Conservation (phyloP, 495 filamentous ascomycete genomes). For the Chaetomidium leptoderma region DNA sequence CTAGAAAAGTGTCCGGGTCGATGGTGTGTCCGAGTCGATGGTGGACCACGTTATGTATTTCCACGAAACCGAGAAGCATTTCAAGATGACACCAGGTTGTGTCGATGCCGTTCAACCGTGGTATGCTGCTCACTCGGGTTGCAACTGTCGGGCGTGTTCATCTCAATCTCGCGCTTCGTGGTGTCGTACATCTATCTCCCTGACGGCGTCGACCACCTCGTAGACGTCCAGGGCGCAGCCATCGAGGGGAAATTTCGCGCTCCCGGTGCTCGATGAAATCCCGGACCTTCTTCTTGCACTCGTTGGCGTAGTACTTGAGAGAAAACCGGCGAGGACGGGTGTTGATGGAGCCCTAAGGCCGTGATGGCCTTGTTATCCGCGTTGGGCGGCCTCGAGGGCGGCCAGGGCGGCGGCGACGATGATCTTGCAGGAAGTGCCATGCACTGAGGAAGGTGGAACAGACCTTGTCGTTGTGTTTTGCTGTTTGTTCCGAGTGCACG, state of each 20-base stretch:
- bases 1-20: too few relatives aligned
- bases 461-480: slow-evolving; percentile 9
- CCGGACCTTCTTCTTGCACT: slow-evolving; percentile 10
- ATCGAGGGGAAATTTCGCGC: slow-evolving; percentile 4
- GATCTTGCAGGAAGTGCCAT: slow-evolving; percentile 9
- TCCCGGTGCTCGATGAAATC: slow-evolving; percentile 9
- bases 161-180: slow-evolving; percentile 3
- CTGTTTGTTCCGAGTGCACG: slow-evolving; percentile 3
- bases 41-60: too few relatives aligned
- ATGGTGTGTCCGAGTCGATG: too few relatives aligned
- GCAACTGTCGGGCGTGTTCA: slow-evolving; percentile 1
- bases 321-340: slow-evolving; percentile 5
- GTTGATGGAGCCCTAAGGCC: slow-evolving; percentile 2
- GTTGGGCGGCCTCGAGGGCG: slow-evolving; percentile 4
- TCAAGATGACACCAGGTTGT: too few relatives aligned
- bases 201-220: background rate
- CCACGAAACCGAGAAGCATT: too few relatives aligned
- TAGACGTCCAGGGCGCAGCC: slow-evolving; percentile 6
- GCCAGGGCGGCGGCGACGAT: slow-evolving; percentile 9
- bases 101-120: too few relatives aligned
- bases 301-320: slow-evolving; percentile 1
- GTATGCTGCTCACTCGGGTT: too few relatives aligned
- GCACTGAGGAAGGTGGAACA: slow-evolving; percentile 1
- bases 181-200: slow-evolving; percentile 5
- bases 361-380: slow-evolving; percentile 9